Conservation (phyloP, 2,329 filamentous ascomycete species). For the Remersonia thermophila region DNA sequence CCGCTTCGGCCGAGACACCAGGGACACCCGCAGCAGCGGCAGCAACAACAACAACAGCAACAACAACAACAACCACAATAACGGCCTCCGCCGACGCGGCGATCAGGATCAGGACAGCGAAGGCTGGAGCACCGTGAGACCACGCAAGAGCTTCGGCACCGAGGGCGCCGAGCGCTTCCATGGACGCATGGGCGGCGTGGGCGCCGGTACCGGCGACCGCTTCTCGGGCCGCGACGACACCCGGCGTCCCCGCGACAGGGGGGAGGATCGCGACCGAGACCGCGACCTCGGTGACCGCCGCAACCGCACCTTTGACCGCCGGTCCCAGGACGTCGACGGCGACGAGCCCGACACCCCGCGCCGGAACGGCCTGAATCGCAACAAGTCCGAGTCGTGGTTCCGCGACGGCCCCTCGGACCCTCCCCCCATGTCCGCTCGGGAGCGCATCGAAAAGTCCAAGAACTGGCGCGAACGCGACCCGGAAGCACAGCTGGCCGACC, state of each 20-base stretch:
- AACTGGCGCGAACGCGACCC: constrained; percentile 47
- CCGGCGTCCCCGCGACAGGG: constrained; percentile 17
- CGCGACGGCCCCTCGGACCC: constrained; percentile 36
- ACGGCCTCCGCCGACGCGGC: constrained; percentile 39
- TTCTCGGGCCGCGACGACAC: constrained; percentile 39
- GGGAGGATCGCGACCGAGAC: constrained; percentile 28
- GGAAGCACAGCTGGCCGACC: constrained; percentile 15
- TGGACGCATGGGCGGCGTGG: constrained; percentile 47
- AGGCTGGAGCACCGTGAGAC: constrained; percentile 63
- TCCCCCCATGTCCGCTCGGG: constrained; percentile 30
- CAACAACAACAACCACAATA: no score
- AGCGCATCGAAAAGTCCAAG: constrained; percentile 46
- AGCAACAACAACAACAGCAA: no score
- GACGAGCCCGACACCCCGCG: constrained; percentile 44
- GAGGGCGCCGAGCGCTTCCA: constrained; percentile 62
- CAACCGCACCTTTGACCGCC: constrained; percentile 18
- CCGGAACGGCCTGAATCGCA: constrained; percentile 53
- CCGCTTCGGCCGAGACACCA: constrained; percentile 32
- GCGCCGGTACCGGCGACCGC: constrained; percentile 21
- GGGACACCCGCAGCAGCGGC: constrained; percentile 31
- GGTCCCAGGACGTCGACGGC: constrained; percentile 32
- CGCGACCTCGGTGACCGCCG: constrained; percentile 20
- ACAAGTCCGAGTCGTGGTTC: constrained; percentile 64
- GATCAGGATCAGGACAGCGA: constrained; percentile 51
- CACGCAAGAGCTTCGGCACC: constrained; percentile 60